A percentile compares a stretch with the other conserved stretches of the same genome.
Evolutionary conservation across 257 asterid species (phyloP).

Genomic region (Nicotiana obtusifolia): DNA sequence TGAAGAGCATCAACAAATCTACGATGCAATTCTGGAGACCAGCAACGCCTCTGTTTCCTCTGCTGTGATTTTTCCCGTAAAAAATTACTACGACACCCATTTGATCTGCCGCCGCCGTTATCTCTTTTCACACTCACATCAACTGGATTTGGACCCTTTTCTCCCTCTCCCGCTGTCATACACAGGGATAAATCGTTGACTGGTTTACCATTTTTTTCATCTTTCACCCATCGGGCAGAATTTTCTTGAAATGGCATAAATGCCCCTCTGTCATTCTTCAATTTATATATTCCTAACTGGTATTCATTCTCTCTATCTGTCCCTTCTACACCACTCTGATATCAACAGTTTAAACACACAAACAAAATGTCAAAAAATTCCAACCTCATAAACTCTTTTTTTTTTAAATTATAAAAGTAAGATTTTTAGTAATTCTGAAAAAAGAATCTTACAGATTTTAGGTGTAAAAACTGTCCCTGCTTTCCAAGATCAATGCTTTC

Average conservation of each 20-base stretch:
- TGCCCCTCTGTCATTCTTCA: conserved; percentile 32
- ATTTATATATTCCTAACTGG: not conserved
- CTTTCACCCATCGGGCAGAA: not conserved
- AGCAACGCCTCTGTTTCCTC: conserved; percentile 66
- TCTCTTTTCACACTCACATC: conserved; percentile 14
- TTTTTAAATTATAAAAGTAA: not conserved
- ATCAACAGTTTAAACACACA: not conserved
- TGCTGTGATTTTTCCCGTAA: conserved; percentile 8
- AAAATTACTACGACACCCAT: not conserved
- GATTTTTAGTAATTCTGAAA: not conserved
- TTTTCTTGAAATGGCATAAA: conserved; percentile 34
- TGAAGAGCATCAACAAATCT: conserved; percentile 50
- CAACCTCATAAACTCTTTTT: not conserved
- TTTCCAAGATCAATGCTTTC: conserved; percentile 14
- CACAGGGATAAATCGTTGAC: conserved; percentile 21
- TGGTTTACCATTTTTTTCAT: conserved; percentile 7
- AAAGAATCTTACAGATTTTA: conserved; percentile 24
- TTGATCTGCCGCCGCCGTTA: not conserved
- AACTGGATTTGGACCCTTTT: not conserved
- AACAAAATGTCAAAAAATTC: not conserved
- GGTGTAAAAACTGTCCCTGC: not conserved
- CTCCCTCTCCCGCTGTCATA: conserved; percentile 19
- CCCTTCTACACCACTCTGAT: conserved; percentile 29
- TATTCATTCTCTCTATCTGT: not conserved
- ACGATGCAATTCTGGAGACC: conserved; percentile 62